These are phyloP conservation scores for Didymella pomorum DNA, from an alignment of 2,329 filamentous ascomycete species.

Conservation along the genomic window DNA sequence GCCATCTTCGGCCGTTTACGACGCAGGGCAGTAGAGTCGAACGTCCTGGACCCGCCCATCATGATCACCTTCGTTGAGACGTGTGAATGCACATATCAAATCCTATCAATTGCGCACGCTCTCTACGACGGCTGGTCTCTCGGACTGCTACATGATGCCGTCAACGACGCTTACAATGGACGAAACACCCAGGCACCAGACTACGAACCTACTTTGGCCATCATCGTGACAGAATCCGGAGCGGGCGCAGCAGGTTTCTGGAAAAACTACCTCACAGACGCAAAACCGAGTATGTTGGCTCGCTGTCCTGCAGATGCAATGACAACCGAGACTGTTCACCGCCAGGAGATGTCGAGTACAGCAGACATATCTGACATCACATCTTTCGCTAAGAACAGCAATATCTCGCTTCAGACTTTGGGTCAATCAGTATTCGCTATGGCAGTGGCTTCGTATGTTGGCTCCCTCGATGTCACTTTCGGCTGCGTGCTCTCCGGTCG, in stretches of 20 bases:
- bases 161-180: conserved; percentile 69
- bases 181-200: conserved; percentile 54
- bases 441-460: conserved; percentile 68
- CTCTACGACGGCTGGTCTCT: conserved; percentile 92
- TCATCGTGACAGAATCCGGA: conserved; percentile 59
- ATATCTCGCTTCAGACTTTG: conserved; percentile 77
- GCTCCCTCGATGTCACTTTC: conserved; percentile 77
- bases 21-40: conserved; percentile 42
- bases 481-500: conserved; percentile 85
- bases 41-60: conserved; percentile 31
- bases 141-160: conserved; percentile 73
- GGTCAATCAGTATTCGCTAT: conserved; percentile 80
- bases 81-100: conserved; percentile 52
- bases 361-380: conserved; percentile 56
- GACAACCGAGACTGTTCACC: conserved; percentile 44
- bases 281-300: conserved; percentile 54
- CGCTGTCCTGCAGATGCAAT: conserved; percentile 8
- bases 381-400: conserved; percentile 69
- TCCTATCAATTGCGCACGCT: conserved; percentile 82
- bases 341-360: conserved; percentile 58
- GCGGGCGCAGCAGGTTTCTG: conserved; percentile 70
- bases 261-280: conserved; percentile 69
- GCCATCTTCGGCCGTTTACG: conserved; percentile 43
- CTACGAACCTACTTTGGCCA: conserved; percentile 64
- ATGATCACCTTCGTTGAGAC: conserved; percentile 52